Conservation (phyloP, 139 green algal species). For the Coccomyxa sp. region DNA sequence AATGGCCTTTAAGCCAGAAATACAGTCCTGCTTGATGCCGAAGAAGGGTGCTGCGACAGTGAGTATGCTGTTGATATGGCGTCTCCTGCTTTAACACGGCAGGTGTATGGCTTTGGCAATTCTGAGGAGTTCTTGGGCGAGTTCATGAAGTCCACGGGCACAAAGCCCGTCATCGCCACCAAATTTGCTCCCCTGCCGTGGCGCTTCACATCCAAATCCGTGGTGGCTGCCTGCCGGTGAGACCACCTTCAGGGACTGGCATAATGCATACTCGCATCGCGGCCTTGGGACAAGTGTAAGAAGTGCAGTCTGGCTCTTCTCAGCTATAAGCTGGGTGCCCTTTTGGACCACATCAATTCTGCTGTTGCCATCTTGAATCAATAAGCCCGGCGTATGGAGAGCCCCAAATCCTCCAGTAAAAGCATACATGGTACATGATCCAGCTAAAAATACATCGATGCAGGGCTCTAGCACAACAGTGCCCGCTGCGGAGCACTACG, state of each 20-base stretch:
- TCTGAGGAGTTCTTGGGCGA: slow-evolving; percentile 69
- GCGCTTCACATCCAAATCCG: slow-evolving; percentile 50
- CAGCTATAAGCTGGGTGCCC: no score
- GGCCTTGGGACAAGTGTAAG: no score
- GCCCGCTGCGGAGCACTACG: no score
- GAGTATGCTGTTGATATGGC: background rate
- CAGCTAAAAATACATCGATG: no score
- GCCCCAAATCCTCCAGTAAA: no score
- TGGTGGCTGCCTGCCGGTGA: slow-evolving; percentile 44
- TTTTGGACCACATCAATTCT: no score
- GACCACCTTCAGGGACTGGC: background rate
- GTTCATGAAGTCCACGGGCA: slow-evolving; percentile 50
- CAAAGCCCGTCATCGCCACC: slow-evolving; percentile 50
- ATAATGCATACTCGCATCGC: no score
- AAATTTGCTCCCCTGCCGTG: slow-evolving; percentile 88
- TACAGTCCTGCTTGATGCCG: background rate
- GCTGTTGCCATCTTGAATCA: no score
- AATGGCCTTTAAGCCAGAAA: background rate
- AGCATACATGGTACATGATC: no score
- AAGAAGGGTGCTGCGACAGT: background rate
- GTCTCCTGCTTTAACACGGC: background rate
- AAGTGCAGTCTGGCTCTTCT: no score
- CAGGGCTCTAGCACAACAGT: no score
- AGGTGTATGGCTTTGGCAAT: slow-evolving; percentile 82
- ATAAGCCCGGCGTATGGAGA: no score